Evolutionary conservation across 768 basidiomycete genomes (phyloP).

Genomic region (Russula brevipes): DNA sequence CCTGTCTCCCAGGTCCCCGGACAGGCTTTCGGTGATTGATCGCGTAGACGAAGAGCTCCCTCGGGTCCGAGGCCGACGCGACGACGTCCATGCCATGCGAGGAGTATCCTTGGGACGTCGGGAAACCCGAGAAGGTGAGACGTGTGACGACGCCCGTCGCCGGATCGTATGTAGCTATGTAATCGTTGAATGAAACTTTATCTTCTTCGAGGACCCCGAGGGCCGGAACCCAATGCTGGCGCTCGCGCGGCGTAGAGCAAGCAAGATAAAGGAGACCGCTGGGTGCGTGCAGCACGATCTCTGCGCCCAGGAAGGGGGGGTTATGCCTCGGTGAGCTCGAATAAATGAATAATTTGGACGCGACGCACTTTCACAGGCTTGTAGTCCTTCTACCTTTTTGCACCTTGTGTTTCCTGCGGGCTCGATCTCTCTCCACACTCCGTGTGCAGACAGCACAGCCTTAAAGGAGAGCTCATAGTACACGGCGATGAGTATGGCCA

Average conservation of each 20-base stretch:
- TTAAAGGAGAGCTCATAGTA: constrained; percentile 46
- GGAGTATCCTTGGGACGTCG: constrained; percentile 41
- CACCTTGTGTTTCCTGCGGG: constrained; percentile 48
- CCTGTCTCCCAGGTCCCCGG: constrained; percentile 33
- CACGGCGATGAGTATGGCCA: constrained; percentile 40
- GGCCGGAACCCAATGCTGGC: constrained; percentile 50
- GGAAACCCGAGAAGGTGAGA: constrained; percentile 34
- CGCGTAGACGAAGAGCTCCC: constrained; percentile 57
- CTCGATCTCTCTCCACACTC: constrained; percentile 42
- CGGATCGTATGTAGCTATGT: constrained; percentile 57
- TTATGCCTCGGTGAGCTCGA: background rate
- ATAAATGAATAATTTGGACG: background rate
- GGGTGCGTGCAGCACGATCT: constrained; percentile 53
- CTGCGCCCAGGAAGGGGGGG: constrained; percentile 31
- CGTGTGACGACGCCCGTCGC: constrained; percentile 40
- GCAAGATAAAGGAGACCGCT: constrained; percentile 57
- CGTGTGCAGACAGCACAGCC: constrained; percentile 40
- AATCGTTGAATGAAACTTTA: constrained; percentile 43
- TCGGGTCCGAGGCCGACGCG: constrained; percentile 42
- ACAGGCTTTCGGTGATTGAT: constrained; percentile 63
- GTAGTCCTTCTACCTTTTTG: constrained; percentile 44
- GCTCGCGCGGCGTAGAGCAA: constrained; percentile 48
- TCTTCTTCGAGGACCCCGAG: constrained; percentile 33
- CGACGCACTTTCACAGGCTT: constrained; percentile 63
- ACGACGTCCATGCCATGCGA: constrained; percentile 70